Evolutionary conservation across 495 filamentous ascomycete species (phyloP).

Genomic region (Neurospora tetrasperma): DNA sequence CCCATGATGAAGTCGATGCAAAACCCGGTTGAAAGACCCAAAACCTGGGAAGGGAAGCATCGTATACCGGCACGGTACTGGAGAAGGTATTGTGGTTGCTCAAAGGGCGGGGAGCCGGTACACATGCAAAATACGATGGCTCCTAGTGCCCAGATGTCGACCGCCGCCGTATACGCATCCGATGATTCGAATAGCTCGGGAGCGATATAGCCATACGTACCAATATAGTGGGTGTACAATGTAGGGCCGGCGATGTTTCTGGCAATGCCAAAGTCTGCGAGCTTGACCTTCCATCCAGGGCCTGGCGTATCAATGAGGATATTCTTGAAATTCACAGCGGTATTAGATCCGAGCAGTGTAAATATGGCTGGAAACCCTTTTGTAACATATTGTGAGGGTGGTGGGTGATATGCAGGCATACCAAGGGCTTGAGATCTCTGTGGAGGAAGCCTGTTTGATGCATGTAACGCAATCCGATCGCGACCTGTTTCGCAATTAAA

Average conservation of each 20-base stretch:
- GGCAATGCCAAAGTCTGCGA: conserved; percentile 43
- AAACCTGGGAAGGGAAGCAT: background rate
- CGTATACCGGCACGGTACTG: background rate
- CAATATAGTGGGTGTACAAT: background rate
- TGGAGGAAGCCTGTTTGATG: conserved; percentile 41
- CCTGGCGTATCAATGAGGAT: conserved; percentile 8
- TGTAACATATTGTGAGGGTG: background rate
- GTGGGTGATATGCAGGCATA: background rate
- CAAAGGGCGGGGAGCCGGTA: background rate
- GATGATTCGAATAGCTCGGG: conserved; percentile 6
- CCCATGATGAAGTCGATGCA: background rate
- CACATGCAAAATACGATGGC: conserved; percentile 1
- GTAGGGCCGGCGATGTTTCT: conserved; percentile 5
- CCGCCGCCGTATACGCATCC: conserved; percentile 1
- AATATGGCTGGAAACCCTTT: background rate
- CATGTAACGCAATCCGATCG: conserved; percentile 37
- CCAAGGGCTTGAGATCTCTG: conserved; percentile 39
- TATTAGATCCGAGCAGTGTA: background rate
- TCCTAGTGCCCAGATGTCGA: conserved; percentile 16
- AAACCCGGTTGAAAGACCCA: background rate
- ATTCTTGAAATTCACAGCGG: conserved; percentile 9
- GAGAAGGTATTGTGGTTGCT: background rate
- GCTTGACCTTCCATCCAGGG: conserved; percentile 36
- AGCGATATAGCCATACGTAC: conserved; percentile 10
- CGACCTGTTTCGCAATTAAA: conserved; percentile 5